Evolutionary conservation across 257 asterid species (phyloP).

Genomic region (Ilex aquifolium): DNA sequence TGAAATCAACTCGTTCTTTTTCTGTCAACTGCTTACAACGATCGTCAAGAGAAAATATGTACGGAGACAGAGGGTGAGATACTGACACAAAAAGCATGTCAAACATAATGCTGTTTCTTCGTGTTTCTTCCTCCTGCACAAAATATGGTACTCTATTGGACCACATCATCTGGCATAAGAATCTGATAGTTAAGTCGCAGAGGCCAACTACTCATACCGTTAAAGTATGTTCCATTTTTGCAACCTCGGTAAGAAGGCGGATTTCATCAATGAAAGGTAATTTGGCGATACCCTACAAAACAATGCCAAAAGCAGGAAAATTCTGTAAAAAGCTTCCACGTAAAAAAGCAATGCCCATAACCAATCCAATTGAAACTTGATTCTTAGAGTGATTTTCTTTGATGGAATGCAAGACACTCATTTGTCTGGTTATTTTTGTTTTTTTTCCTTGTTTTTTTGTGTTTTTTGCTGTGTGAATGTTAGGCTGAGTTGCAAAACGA

Average conservation of each 20-base stretch:
- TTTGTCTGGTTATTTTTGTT: no score
- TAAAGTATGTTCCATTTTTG: conserved; percentile 81
- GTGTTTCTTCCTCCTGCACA: conserved; percentile 80
- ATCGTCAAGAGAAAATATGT: conserved; percentile 81
- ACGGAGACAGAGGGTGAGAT: conserved; percentile 87
- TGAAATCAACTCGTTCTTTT: conserved; percentile 43
- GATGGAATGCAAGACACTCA: no score
- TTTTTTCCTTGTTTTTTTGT: no score
- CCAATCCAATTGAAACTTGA: no score
- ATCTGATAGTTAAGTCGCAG: conserved; percentile 1
- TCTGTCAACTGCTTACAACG: conserved; percentile 72
- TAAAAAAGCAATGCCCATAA: background rate
- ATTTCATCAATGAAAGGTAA: conserved; percentile 90
- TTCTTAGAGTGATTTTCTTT: no score
- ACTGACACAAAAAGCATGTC: conserved; percentile 86
- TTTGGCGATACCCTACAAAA: conserved; percentile 80
- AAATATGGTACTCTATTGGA: conserved; percentile 8
- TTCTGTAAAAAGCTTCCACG: conserved; percentile 1
- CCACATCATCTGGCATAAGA: conserved; percentile 7
- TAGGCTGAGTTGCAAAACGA: no score
- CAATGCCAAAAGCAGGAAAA: conserved; percentile 4
- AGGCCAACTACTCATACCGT: conserved; percentile 39
- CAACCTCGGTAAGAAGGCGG: conserved; percentile 88
- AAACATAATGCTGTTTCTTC: conserved; percentile 81
- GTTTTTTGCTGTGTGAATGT: no score